Evolutionary conservation across 352 stramenopile genomes (phyloP).

Genomic region (Phytophthora vignae): DNA sequence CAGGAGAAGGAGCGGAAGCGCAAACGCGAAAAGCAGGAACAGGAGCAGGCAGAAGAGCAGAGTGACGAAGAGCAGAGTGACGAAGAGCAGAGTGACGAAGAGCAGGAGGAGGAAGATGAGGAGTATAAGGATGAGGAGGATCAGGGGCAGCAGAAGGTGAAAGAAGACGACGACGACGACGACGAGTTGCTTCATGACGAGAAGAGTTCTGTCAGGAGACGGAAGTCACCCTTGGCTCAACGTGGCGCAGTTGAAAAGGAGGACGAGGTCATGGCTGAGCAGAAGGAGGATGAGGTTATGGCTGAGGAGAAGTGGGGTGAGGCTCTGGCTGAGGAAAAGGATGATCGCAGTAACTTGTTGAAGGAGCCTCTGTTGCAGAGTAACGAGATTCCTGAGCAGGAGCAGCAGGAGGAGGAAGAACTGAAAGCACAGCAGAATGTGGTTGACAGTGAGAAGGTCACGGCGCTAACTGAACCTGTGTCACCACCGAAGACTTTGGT

Average conservation of each 20-base stretch:
- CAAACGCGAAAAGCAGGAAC: background rate
- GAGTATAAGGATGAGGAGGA: background rate
- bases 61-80: too few species aligned
- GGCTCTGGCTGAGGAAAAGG: background rate
- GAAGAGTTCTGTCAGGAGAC: background rate
- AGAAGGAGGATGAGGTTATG: too few species aligned
- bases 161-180: too few species aligned
- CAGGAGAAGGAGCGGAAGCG: slow-evolving; percentile 2
- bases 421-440: background rate
- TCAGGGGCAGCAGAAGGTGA: background rate
- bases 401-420: background rate
- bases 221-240: background rate
- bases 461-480: background rate
- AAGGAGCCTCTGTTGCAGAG: background rate
- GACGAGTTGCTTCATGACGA: background rate
- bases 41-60: slow-evolving; percentile 7
- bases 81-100: background rate
- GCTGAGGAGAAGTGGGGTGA: background rate
- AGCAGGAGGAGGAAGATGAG: slow-evolving; percentile 9
- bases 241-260: background rate
- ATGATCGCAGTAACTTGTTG: background rate
- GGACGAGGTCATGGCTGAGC: background rate
- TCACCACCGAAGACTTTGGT: background rate
- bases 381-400: background rate
- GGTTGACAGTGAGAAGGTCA: background rate